Conservation (phyloP, 768 basidiomycete genomes). For the Hebeloma cylindrosporum region DNA sequence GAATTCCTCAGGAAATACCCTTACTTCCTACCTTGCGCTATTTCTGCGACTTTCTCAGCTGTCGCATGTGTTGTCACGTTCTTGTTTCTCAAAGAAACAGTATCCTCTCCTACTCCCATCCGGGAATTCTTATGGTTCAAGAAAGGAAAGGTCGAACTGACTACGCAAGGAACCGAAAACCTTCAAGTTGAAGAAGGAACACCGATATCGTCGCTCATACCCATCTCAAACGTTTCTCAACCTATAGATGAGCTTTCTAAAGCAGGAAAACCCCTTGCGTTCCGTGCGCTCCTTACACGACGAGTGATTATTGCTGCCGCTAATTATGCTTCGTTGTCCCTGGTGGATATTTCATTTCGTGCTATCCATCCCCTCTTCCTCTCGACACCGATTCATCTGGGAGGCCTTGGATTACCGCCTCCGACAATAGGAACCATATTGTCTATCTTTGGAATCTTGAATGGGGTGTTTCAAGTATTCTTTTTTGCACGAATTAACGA, state of each 20-base stretch:
- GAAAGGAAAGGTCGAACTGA: slow-evolving; percentile 14
- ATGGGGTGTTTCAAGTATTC: slow-evolving; percentile 65
- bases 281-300: slow-evolving; percentile 51
- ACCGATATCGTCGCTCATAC: not conserved
- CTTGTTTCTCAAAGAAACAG: slow-evolving; percentile 56
- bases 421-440: slow-evolving; percentile 64
- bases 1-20: slow-evolving; percentile 55
- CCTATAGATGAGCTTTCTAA: slow-evolving; percentile 1
- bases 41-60: slow-evolving; percentile 59
- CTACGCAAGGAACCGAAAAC: not conserved
- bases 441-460: slow-evolving; percentile 58
- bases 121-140: slow-evolving; percentile 23
- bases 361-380: slow-evolving; percentile 70
- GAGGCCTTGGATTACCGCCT: slow-evolving; percentile 72
- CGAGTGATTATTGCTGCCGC: slow-evolving; percentile 58
- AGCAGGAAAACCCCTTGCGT: slow-evolving; percentile 46
- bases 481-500: slow-evolving; percentile 65
- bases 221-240: too few species aligned
- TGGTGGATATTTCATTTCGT: slow-evolving; percentile 66
- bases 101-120: slow-evolving; percentile 25
- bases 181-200: slow-evolving; percentile 7
- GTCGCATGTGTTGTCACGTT: slow-evolving; percentile 53
- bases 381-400: slow-evolving; percentile 64
- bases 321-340: slow-evolving; percentile 65
- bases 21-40: slow-evolving; percentile 70